Evolutionary conservation across 495 filamentous ascomycete genomes (phyloP), one percentile per base, ranked within the genome.

Genomic region (Staphylotrichum longicolle): DNA sequence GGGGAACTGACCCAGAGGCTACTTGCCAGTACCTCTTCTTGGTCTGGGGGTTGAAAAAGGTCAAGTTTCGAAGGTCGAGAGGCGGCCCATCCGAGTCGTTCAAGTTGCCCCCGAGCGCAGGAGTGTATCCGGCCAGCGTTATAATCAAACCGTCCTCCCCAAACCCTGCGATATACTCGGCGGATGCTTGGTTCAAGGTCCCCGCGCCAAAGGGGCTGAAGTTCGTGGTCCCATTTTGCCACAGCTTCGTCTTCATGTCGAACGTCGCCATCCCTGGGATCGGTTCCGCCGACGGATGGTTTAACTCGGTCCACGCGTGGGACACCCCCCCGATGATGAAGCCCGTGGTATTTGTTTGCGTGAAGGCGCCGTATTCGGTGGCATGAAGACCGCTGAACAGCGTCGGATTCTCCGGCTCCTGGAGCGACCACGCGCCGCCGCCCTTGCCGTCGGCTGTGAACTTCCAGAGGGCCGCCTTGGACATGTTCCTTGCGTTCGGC

Each of bases 11-110:
- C 3, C 74, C 77, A 0, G 65, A 72, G 7, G 71, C 68, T n/a
- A 20, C 32, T 58, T 79, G 77, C 35, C 32, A 67, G 35, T 76
- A 74, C 64, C 58, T 70, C 44, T 72, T 60, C 49, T 64, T 62
- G 4, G 70, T 73, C 8, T 64, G 63, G 30, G 77, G 75, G 45
- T 79, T 74, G 56, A 72, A 68, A 12, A 79, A 57, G 7, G 44
- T 70, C n/a, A 78, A 34, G n/a, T 45, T 58, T 14, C 70, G 61
- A 55, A 74, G 69, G 58, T 42, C 63, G 11, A 64, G n/a, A 4
- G 39, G 34, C 12, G 51, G 34, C 2, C 48, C 59, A 5, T n/a
- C 12, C 7, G 30, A 8, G 20, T 33, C 14, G 33, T 41, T 27
- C 10, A 41, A 45, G 7, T 51, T 33, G 6, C 51, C 60, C 20